Percentiles rank a stretch among this genome's conserved stretches.
phyloP scores from a whole-genome alignment of 805 yeast species.

The Candida germanica region DNA sequence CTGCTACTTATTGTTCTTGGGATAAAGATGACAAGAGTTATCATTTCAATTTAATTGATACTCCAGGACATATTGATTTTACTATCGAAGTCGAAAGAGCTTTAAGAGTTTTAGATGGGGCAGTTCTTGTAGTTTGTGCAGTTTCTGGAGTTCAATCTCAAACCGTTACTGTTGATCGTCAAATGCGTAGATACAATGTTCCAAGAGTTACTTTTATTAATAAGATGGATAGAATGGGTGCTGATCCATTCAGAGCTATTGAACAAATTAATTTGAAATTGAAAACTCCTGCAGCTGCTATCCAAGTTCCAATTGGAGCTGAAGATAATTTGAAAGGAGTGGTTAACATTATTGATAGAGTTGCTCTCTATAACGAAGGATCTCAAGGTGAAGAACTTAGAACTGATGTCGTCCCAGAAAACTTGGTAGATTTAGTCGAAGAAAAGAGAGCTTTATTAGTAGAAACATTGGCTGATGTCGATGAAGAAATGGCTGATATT shows the following conservation, averaged over 20 bases:
- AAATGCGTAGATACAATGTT: slow-evolving; percentile 96
- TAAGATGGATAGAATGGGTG: slow-evolving; percentile 99
- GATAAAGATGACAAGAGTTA: slow-evolving; percentile 63
- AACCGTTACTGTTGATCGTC: slow-evolving; percentile 97
- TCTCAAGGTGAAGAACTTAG: slow-evolving; percentile 80
- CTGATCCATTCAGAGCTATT: slow-evolving; percentile 93
- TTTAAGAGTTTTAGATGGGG: slow-evolving; percentile 96
- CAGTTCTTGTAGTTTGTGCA: slow-evolving; percentile 97
- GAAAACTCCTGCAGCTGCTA: slow-evolving; percentile 93
- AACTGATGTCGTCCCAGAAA: slow-evolving; percentile 64
- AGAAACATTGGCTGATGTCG: slow-evolving; percentile 96
- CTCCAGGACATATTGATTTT: slow-evolving; percentile 98
- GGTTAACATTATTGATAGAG: slow-evolving; percentile 86
- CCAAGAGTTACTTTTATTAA: slow-evolving; percentile 95
- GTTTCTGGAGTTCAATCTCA: slow-evolving; percentile 98
- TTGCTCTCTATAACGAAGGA: slow-evolving; percentile 87
- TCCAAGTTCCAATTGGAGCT: slow-evolving; percentile 96
- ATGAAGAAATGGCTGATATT: slow-evolving; percentile 93
- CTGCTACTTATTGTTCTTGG: slow-evolving; percentile 99
- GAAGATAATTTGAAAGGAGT: slow-evolving; percentile 84
- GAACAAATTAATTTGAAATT: slow-evolving; percentile 86
- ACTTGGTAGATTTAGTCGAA: slow-evolving; percentile 76
- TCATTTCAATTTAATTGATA: slow-evolving; percentile 93
- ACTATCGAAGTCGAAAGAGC: slow-evolving; percentile 99
- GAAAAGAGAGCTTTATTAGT: slow-evolving; percentile 84